Evolutionary conservation across 2,329 filamentous ascomycete species (phyloP).

Genomic region (Sporothrix brunneoviolacea): DNA sequence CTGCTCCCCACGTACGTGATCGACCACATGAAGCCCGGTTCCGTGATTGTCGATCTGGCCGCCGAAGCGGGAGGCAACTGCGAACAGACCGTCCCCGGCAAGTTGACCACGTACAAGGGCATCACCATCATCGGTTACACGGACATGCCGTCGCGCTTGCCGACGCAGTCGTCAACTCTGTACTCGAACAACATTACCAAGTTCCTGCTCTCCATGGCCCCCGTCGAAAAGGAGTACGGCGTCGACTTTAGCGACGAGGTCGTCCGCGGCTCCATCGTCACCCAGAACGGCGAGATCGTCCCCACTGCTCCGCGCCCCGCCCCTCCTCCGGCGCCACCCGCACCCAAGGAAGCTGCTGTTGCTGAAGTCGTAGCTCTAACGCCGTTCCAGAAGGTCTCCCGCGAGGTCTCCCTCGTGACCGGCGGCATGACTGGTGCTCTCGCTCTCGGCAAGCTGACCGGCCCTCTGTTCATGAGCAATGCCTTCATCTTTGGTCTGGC

Average conservation of each 20-base stretch:
- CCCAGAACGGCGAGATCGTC: slow-evolving; percentile 67
- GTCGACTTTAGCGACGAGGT: slow-evolving; percentile 80
- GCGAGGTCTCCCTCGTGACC: slow-evolving; percentile 68
- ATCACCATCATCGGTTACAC: slow-evolving; percentile 87
- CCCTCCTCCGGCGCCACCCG: slow-evolving; percentile 49
- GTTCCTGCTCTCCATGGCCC: slow-evolving; percentile 73
- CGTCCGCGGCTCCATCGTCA: slow-evolving; percentile 77
- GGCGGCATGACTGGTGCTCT: slow-evolving; percentile 71
- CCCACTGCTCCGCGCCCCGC: slow-evolving; percentile 67
- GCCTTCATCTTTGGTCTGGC: slow-evolving; percentile 79
- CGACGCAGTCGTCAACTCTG: slow-evolving; percentile 81
- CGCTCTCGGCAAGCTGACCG: slow-evolving; percentile 72
- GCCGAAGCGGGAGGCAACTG: slow-evolving; percentile 86
- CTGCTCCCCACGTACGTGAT: slow-evolving; percentile 77
- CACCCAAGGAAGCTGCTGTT: slow-evolving; percentile 49
- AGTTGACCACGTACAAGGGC: slow-evolving; percentile 64
- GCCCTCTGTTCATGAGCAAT: slow-evolving; percentile 81
- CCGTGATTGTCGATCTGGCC: slow-evolving; percentile 80
- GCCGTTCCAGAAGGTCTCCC: slow-evolving; percentile 72
- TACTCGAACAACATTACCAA: slow-evolving; percentile 95
- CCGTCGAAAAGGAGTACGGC: slow-evolving; percentile 70
- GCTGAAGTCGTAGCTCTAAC: slow-evolving; percentile 59
- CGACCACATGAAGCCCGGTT: slow-evolving; percentile 81
- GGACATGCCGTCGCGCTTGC: slow-evolving; percentile 77
- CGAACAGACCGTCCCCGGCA: slow-evolving; percentile 68